phyloP scores from a whole-genome alignment of 202 grass and related monocot genomes.

The Digitaria exilis region DNA sequence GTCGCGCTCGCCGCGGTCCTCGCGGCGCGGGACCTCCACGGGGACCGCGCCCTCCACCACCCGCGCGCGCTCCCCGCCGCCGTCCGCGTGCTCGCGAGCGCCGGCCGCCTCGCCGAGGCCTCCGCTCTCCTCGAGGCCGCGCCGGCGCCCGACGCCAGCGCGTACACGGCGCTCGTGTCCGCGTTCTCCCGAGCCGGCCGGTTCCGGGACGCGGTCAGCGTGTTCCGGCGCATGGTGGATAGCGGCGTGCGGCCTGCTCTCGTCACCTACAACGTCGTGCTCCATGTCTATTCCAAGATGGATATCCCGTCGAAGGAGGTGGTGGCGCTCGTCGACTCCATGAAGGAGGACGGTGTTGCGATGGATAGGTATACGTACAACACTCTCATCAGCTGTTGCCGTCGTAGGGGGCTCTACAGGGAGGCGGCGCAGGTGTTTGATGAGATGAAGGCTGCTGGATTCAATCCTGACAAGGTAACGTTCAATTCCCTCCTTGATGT shows the following conservation, averaged over 20 bases:
- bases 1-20: constrained; percentile 55
- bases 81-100: constrained; percentile 57
- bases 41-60: constrained; percentile 50
- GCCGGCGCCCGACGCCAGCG: constrained; percentile 38
- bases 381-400: constrained; percentile 86
- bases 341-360: constrained; percentile 57
- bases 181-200: constrained; percentile 54
- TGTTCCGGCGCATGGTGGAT: constrained; percentile 66
- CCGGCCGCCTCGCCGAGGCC: constrained; percentile 53
- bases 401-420: constrained; percentile 51
- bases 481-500: constrained; percentile 83
- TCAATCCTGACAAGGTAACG: constrained; percentile 75
- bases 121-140: constrained; percentile 47
- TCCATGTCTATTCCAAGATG: constrained; percentile 84
- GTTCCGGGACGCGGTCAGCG: constrained; percentile 61
- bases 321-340: constrained; percentile 59
- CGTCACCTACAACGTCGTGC: constrained; percentile 89
- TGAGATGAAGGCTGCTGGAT: constrained; percentile 75
- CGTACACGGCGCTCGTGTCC: constrained; percentile 75
- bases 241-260: constrained; percentile 59
- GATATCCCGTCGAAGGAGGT: constrained; percentile 69
- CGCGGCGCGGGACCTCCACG: constrained; percentile 62
- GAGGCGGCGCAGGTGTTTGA: constrained; percentile 61
- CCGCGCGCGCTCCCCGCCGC: constrained; percentile 49
- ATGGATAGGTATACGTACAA: constrained; percentile 87